These are phyloP conservation scores for Suillus lakei DNA, from an alignment of 768 basidiomycete species.

Conservation along the genomic window DNA sequence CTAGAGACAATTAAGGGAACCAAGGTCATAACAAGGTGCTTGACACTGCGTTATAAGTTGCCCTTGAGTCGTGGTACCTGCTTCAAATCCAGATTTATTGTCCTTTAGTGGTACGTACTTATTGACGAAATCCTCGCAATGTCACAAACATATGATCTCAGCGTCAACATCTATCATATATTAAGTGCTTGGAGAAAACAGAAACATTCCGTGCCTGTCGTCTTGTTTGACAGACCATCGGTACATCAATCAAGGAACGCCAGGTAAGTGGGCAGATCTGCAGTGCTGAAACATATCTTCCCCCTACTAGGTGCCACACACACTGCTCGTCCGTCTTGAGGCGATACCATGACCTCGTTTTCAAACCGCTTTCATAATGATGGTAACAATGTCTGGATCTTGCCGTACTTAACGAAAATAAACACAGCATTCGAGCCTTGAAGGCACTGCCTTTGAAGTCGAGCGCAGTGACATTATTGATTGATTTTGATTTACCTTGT, in stretches of 20 bases:
- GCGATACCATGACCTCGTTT: background rate
- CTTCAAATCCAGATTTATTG: background rate
- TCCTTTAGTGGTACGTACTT: background rate
- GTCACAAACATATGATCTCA: background rate
- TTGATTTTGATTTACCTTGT: background rate
- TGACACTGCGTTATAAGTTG: too few relatives aligned
- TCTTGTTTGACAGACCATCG: background rate
- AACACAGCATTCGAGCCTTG: background rate
- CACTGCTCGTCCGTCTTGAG: background rate
- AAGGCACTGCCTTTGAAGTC: background rate
- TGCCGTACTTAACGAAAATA: background rate
- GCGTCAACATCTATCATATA: too few relatives aligned
- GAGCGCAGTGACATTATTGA: background rate
- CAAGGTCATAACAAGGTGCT: too few relatives aligned
- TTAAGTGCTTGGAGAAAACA: background rate
- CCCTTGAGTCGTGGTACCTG: too few relatives aligned
- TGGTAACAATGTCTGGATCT: background rate
- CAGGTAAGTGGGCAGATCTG: too few relatives aligned
- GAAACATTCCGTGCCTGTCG: background rate
- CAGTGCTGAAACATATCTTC: background rate
- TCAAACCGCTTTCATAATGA: background rate
- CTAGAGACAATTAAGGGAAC: too few relatives aligned
- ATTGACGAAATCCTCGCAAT: background rate
- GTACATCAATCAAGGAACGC: background rate
- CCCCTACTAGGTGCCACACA: background rate